Percentiles rank a stretch among this genome's conserved stretches.
phyloP scores from a whole-genome alignment of 495 filamentous ascomycete species.

The Umbilicaria muhlenbergii region DNA sequence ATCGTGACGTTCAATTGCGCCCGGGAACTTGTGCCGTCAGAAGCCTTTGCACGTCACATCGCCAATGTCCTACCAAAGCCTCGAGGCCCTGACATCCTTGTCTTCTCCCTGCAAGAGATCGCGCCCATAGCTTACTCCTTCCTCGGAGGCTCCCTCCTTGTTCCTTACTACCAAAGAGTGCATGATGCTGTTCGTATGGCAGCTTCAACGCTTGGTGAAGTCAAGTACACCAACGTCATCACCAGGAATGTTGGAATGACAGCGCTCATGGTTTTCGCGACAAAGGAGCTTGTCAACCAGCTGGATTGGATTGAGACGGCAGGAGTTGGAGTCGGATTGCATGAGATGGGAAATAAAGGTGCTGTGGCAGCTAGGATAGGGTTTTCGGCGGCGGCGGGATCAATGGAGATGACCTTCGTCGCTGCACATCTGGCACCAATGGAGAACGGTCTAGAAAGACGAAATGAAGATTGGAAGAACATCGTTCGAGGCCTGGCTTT shows the following conservation, averaged over 20 bases:
- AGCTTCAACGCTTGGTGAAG: slow-evolving; percentile 20
- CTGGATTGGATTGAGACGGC: slow-evolving; percentile 49
- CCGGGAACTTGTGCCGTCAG: slow-evolving; percentile 42
- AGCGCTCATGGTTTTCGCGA: slow-evolving; percentile 64
- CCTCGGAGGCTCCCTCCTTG: slow-evolving; percentile 68
- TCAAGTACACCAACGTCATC: slow-evolving; percentile 34
- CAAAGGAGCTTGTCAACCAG: slow-evolving; percentile 34
- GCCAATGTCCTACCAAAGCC: slow-evolving; percentile 48
- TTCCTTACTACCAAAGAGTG: slow-evolving; percentile 57
- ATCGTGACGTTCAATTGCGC: slow-evolving; percentile 87
- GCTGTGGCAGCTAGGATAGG: slow-evolving; percentile 65
- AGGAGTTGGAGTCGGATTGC: slow-evolving; percentile 65
- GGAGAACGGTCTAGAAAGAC: slow-evolving; percentile 50
- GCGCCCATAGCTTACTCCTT: slow-evolving; percentile 73
- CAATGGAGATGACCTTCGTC: slow-evolving; percentile 61
- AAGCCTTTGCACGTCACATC: slow-evolving; percentile 53
- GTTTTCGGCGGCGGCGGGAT: slow-evolving; percentile 23
- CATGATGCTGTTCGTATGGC: slow-evolving; percentile 53
- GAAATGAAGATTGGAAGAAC: slow-evolving; percentile 74
- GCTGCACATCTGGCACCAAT: slow-evolving; percentile 80
- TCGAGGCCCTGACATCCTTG: slow-evolving; percentile 48
- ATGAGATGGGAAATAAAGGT: slow-evolving; percentile 89
- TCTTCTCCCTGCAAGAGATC: slow-evolving; percentile 77
- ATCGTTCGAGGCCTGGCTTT: slow-evolving; percentile 74
- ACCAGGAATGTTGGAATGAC: slow-evolving; percentile 75